Percentiles rank a stretch among this genome's conserved stretches.
phyloP scores from a whole-genome alignment of 306 rosid species.

The Dryas alaskensis region DNA sequence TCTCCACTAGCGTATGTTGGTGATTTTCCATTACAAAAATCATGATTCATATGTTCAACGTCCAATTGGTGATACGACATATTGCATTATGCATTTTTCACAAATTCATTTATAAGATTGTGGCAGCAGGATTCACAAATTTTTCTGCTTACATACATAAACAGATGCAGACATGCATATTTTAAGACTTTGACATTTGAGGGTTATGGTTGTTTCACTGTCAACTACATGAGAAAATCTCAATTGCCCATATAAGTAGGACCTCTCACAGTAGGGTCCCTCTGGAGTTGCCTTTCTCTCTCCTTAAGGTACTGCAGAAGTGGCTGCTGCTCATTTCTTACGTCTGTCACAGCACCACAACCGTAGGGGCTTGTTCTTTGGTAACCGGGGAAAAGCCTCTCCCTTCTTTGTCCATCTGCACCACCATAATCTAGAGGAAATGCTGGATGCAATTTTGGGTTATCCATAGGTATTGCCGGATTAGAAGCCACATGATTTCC shows the following conservation, averaged over 20 bases:
- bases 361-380: conserved; percentile 59
- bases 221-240: neutral
- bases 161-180: conserved; percentile 5
- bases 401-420: conserved; percentile 41
- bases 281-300: conserved; percentile 69
- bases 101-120: too few species aligned
- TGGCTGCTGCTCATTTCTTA: conserved; percentile 63
- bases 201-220: too few species aligned
- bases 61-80: too few species aligned
- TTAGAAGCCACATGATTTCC: conserved; percentile 40
- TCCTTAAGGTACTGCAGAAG: conserved; percentile 69
- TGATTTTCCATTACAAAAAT: too few species aligned
- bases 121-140: conserved; percentile 18
- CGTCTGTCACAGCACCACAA: conserved; percentile 58
- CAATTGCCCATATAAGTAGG: conserved; percentile 67
- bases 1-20: too few species aligned
- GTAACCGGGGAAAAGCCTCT: conserved; percentile 44
- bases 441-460: conserved; percentile 47
- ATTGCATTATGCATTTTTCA: too few species aligned
- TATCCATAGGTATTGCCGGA: conserved; percentile 43
- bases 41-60: too few species aligned
- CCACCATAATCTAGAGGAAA: conserved; percentile 38
- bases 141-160: conserved; percentile 22
- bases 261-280: conserved; percentile 52
- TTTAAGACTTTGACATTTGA: neutral